Evolutionary conservation across 257 asterid genomes (phyloP).

Genomic region (Solanum medicagineum): DNA sequence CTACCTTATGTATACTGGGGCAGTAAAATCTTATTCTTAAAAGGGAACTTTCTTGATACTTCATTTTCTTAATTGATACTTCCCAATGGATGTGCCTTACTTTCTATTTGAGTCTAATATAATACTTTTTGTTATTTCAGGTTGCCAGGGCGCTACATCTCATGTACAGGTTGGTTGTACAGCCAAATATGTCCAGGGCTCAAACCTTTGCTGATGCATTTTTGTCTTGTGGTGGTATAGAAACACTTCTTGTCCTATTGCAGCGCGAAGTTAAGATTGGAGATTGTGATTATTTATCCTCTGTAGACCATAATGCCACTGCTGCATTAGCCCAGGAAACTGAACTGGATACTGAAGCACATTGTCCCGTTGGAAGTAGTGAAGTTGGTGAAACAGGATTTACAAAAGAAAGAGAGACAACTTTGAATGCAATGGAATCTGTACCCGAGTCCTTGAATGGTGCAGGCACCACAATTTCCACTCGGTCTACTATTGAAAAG

Average conservation of each 20-base stretch:
- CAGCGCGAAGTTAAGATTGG: conserved; percentile 96
- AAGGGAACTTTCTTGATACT: not conserved
- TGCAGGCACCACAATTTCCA: conserved; percentile 2
- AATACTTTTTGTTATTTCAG: conserved; percentile 39
- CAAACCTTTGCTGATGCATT: conserved; percentile 87
- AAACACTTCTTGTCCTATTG: conserved; percentile 87
- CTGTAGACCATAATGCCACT: conserved; percentile 23
- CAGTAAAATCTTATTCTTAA: not conserved
- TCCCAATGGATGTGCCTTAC: not conserved
- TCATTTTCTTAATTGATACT: not conserved
- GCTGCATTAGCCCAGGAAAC: conserved; percentile 21
- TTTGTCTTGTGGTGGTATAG: conserved; percentile 86
- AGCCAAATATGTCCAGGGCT: conserved; percentile 83
- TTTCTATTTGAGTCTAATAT: conserved; percentile 3
- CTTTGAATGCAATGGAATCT: conserved; percentile 30
- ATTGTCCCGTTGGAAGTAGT: conserved; percentile 15
- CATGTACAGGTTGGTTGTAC: conserved; percentile 85
- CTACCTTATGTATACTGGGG: not conserved
- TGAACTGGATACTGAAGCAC: conserved; percentile 23
- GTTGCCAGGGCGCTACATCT: conserved; percentile 92
- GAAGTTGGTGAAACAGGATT: conserved; percentile 20
- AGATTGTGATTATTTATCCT: conserved; percentile 46
- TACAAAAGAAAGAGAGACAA: conserved; percentile 27
- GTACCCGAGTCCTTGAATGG: conserved; percentile 22
- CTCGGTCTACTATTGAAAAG: conserved; percentile 37